These are phyloP conservation scores for Salix udensis DNA, from an alignment of 345 rosid genomes.

Conservation along the genomic window DNA sequence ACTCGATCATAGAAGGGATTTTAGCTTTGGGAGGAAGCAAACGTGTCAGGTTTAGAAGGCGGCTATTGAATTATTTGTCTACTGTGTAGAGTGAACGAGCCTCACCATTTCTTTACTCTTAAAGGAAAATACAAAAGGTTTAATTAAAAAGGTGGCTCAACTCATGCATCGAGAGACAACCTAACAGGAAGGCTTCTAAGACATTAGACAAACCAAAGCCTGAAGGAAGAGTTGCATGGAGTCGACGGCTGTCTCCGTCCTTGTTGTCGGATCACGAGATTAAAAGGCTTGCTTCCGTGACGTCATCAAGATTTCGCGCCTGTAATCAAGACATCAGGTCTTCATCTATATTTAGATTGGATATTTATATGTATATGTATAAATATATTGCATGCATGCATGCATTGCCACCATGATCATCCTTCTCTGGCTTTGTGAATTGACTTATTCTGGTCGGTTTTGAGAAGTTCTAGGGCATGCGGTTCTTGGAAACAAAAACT, in stretches of 20 bases:
- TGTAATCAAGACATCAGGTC: not conserved
- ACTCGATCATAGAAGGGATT: not conserved
- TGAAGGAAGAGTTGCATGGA: not conserved
- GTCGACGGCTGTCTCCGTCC: slow-evolving; percentile 20
- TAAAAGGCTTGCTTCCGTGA: not conserved
- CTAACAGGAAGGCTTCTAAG: not conserved
- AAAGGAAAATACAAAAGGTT: not conserved
- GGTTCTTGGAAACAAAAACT: slow-evolving; percentile 3
- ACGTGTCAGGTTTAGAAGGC: slow-evolving; percentile 28
- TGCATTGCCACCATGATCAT: not conserved
- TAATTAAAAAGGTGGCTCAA: not conserved
- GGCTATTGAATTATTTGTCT: slow-evolving; percentile 15
- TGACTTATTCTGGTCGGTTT: not conserved
- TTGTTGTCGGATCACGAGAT: slow-evolving; percentile 12
- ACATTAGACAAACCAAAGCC: not conserved
- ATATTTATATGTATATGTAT: too few relatives aligned
- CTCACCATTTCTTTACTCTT: not conserved
- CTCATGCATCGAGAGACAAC: not conserved
- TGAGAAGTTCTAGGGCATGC: not conserved
- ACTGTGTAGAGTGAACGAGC: not conserved
- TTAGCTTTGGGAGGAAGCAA: not conserved
- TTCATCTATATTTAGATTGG: not conserved
- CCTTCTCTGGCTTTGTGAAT: not conserved
- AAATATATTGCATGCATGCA: not conserved
- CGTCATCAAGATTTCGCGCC: not conserved